A percentile compares a stretch with the other conserved stretches of the same genome.
Evolutionary conservation across 352 stramenopile species (phyloP).

Genomic region (Phytophthora tubulina): DNA sequence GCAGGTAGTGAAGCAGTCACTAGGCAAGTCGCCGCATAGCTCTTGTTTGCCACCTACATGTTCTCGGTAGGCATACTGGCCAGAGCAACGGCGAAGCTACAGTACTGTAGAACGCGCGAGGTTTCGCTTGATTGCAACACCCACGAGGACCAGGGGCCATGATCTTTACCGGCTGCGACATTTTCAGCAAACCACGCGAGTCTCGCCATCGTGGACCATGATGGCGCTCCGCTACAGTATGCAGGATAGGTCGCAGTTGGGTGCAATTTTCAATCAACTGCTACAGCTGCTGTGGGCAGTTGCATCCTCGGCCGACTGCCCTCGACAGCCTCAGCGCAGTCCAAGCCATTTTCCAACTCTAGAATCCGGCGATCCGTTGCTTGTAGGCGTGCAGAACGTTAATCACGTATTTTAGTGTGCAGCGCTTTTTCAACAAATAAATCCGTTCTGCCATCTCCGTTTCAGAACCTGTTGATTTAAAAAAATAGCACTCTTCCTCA

Average conservation of each 20-base stretch:
- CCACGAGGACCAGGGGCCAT: neutral
- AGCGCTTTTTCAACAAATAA: no score
- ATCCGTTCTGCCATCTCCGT: no score
- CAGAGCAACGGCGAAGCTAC: no score
- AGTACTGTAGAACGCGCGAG: constrained; percentile 8
- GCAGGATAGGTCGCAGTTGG: no score
- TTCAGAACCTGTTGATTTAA: no score
- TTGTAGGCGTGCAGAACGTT: neutral
- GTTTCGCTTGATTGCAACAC: constrained; percentile 17
- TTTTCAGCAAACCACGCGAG: neutral
- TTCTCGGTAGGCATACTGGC: no score
- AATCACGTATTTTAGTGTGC: neutral
- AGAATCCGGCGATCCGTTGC: neutral
- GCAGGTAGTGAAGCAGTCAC: neutral
- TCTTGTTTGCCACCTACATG: no score
- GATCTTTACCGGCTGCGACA: constrained; percentile 17
- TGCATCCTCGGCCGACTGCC: neutral
- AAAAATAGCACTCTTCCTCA: no score
- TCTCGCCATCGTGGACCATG: no score
- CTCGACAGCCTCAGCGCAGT: neutral
- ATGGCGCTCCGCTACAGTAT: no score
- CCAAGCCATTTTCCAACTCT: neutral
- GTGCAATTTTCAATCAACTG: neutral
- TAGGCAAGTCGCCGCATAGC: neutral
- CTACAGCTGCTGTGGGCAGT: constrained; percentile 3